Conservation (phyloP, 2,329 filamentous ascomycete species). For the Beauveria asiatica region DNA sequence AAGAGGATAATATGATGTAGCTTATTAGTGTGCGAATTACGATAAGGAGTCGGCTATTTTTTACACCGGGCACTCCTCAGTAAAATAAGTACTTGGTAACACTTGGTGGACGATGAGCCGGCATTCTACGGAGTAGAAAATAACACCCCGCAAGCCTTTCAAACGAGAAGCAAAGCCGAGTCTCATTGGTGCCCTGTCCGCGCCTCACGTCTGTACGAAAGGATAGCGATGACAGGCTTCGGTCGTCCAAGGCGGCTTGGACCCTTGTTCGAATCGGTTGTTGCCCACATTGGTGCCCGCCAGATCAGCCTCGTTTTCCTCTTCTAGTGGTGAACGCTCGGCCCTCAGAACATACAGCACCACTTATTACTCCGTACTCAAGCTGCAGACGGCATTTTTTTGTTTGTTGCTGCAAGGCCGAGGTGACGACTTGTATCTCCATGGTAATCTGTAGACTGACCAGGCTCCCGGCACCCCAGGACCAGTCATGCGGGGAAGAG, state of each 20-base stretch:
- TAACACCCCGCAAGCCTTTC: not conserved
- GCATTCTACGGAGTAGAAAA: not conserved
- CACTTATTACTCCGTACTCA: too few relatives aligned
- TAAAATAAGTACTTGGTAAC: too few relatives aligned
- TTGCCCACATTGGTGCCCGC: not conserved
- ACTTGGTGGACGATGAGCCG: too few relatives aligned
- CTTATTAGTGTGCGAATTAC: too few relatives aligned
- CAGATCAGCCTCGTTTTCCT: not conserved
- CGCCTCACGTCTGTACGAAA: not conserved
- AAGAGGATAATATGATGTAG: too few relatives aligned
- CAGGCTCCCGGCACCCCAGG: not conserved
- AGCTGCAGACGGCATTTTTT: not conserved
- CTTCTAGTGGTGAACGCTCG: not conserved
- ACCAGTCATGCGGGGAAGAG: too few relatives aligned
- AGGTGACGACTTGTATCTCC: not conserved
- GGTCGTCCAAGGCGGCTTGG: not conserved
- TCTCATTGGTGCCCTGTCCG: not conserved
- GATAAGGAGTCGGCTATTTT: too few relatives aligned
- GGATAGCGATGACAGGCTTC: not conserved
- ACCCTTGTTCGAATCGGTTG: too few relatives aligned
- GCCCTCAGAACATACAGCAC: too few relatives aligned
- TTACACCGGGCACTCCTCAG: too few relatives aligned
- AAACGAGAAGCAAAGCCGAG: not conserved
- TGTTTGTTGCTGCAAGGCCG: not conserved
- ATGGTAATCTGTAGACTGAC: not conserved